phyloP scores from a whole-genome alignment of 73 alveolate species.

The Tetrahymena thermophila region DNA sequence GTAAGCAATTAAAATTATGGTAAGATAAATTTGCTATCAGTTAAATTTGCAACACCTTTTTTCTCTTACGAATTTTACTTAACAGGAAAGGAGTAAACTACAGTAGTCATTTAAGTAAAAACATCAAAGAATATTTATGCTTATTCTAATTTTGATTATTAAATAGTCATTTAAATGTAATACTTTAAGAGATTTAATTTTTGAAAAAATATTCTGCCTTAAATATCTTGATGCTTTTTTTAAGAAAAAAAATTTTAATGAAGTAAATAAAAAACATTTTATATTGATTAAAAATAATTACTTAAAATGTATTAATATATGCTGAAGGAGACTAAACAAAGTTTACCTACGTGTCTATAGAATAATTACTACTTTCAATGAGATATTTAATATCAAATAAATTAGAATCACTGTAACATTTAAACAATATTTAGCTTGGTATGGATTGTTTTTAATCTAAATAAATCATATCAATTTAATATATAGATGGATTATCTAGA shows the following conservation, averaged over 20 bases:
- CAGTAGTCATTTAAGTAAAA: background rate
- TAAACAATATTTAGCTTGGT: no score
- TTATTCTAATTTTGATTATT: background rate
- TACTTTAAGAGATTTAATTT: no score
- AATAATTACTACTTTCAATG: no score
- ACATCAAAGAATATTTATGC: no score
- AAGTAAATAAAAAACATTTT: no score
- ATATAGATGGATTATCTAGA: background rate
- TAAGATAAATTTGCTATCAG: background rate
- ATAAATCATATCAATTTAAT: no score
- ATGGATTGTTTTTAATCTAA: no score
- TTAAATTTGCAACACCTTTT: background rate
- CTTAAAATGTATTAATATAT: no score
- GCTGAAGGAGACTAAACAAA: background rate
- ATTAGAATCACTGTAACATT: background rate
- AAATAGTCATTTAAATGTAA: background rate
- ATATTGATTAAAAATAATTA: no score
- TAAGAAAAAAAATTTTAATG: no score
- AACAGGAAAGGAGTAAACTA: no score
- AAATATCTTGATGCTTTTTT: background rate
- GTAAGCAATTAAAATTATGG: background rate
- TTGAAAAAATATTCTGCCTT: background rate
- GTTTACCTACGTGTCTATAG: no score
- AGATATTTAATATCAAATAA: background rate
- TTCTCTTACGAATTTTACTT: background rate